A percentile compares a stretch with the other conserved stretches of the same genome.
Evolutionary conservation across 2,329 filamentous ascomycete species (phyloP).

Genomic region (Aspergillus brunneoviolaceus): DNA sequence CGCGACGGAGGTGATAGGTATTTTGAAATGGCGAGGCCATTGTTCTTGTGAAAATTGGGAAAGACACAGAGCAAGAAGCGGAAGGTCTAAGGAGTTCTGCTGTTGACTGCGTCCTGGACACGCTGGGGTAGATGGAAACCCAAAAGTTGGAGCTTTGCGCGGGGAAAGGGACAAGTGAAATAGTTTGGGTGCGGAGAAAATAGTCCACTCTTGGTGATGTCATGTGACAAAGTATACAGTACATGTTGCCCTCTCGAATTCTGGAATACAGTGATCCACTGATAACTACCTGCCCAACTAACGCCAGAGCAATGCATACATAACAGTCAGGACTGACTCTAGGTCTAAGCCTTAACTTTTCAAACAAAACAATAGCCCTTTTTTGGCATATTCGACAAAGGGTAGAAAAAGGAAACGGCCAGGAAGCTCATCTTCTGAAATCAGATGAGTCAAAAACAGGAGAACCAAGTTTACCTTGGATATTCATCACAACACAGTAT

Average conservation of each 20-base stretch:
- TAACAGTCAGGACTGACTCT: constrained; percentile 11
- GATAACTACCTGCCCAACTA: constrained; percentile 11
- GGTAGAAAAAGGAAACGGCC: neutral
- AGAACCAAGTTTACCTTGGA: no score
- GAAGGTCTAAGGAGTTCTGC: neutral
- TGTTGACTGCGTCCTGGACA: neutral
- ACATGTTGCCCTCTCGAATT: neutral
- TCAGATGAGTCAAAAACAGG: no score
- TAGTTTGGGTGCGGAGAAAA: neutral
- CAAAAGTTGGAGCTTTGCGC: neutral
- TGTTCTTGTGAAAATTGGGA: neutral
- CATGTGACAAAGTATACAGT: neutral
- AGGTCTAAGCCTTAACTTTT: constrained; percentile 11
- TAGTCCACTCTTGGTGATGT: neutral
- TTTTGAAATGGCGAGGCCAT: constrained; percentile 59
- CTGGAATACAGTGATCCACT: neutral
- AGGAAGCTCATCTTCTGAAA: neutral
- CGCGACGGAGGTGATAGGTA: constrained; percentile 78
- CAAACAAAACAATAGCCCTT: neutral
- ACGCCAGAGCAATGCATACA: constrained; percentile 31
- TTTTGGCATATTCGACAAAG: neutral
- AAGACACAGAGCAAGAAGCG: neutral
- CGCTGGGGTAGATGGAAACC: neutral
- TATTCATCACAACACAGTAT: neutral
- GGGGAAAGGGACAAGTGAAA: neutral